These are phyloP conservation scores for Colletotrichum liriopes DNA, from an alignment of 2,329 filamentous ascomycete species.

Conservation along the genomic window DNA sequence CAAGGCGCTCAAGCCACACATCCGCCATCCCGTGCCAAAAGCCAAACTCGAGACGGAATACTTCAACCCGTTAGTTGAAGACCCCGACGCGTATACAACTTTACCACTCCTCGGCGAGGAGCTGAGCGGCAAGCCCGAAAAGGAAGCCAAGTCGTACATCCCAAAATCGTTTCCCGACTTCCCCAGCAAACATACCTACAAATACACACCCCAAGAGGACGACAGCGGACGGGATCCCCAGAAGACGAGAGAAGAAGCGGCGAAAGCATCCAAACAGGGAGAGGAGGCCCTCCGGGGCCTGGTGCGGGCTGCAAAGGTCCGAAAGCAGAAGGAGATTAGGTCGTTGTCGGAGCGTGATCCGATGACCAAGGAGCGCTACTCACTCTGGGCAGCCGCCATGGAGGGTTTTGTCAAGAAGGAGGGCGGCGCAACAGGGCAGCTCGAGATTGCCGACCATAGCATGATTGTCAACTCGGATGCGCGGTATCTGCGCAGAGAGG, in stretches of 20 bases:
- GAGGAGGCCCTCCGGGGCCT: conserved; percentile 74
- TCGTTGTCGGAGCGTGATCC: conserved; percentile 68
- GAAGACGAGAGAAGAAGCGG: conserved; percentile 73
- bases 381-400: conserved; percentile 75
- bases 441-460: conserved; percentile 74
- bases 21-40: conserved; percentile 66
- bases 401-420: conserved; percentile 65
- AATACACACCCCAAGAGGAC: conserved; percentile 69
- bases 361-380: conserved; percentile 69
- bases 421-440: conserved; percentile 54
- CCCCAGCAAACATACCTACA: conserved; percentile 76
- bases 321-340: conserved; percentile 76
- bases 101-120: conserved; percentile 67
- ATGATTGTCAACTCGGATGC: conserved; percentile 75
- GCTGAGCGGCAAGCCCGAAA: conserved; percentile 72
- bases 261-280: conserved; percentile 72
- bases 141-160: conserved; percentile 70
- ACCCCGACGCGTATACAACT: conserved; percentile 58
- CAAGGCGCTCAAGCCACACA: conserved; percentile 69
- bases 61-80: conserved; percentile 54
- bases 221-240: conserved; percentile 65
- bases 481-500: conserved; percentile 67
- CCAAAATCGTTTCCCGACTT: conserved; percentile 73
- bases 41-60: conserved; percentile 57
- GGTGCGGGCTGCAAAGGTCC: conserved; percentile 74